Conservation (phyloP, 2,329 filamentous ascomycete species). For the Penicillium sp. region DNA sequence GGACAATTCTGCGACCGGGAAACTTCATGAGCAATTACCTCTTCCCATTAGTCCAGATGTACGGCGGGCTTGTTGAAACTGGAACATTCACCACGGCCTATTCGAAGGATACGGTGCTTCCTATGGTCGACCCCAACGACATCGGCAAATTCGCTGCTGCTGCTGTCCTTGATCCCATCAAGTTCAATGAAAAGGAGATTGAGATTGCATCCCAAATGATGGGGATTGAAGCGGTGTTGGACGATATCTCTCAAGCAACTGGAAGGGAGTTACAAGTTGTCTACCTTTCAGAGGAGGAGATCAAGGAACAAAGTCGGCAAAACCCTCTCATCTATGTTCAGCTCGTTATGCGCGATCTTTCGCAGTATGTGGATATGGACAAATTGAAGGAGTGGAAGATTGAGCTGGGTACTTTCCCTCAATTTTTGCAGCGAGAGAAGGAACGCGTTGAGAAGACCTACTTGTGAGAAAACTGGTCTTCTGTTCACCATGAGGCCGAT, state of each 20-base stretch:
- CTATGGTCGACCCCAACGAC: slow-evolving; percentile 56
- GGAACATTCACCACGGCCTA: slow-evolving; percentile 50
- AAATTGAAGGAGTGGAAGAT: slow-evolving; percentile 47
- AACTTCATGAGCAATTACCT: slow-evolving; percentile 61
- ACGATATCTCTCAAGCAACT: slow-evolving; percentile 42
- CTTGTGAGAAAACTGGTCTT: neutral
- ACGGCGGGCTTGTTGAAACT: slow-evolving; percentile 47
- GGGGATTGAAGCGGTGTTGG: slow-evolving; percentile 45
- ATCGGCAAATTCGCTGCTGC: slow-evolving; percentile 55
- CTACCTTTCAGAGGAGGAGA: slow-evolving; percentile 52
- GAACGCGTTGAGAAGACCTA: slow-evolving; percentile 30
- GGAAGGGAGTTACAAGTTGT: slow-evolving; percentile 45
- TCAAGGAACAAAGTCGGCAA: slow-evolving; percentile 38
- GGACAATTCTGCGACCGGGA: slow-evolving; percentile 59
- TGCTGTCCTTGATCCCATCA: slow-evolving; percentile 51
- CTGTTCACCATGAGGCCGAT: neutral
- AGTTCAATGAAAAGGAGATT: slow-evolving; percentile 52
- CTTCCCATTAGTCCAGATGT: slow-evolving; percentile 49
- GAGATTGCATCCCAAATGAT: slow-evolving; percentile 52
- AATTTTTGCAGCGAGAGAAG: slow-evolving; percentile 53
- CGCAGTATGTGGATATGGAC: slow-evolving; percentile 44
- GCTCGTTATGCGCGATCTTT: slow-evolving; percentile 44
- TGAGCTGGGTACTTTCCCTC: slow-evolving; percentile 51
- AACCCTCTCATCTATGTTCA: slow-evolving; percentile 53
- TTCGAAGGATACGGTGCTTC: slow-evolving; percentile 44